Conservation (phyloP, 1,139 yeast genomes). For the Sugiyamaella grinbergsii region DNA sequence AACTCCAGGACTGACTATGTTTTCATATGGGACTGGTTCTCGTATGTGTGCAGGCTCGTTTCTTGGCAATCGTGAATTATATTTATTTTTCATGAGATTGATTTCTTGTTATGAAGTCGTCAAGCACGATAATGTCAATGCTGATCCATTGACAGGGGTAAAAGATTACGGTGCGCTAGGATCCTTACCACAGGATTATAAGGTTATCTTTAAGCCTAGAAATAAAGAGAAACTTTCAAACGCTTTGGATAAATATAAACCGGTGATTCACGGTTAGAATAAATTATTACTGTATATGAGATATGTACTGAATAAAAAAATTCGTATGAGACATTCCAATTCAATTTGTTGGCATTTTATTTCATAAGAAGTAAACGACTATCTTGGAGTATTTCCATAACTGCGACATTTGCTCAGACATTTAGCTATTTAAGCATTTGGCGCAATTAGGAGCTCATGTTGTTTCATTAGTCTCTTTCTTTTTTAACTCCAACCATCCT, state of each 20-base stretch:
- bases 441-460: no score
- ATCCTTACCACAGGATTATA: slow-evolving; percentile 30
- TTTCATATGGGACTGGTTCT: slow-evolving; percentile 68
- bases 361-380: no score
- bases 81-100: slow-evolving; percentile 48
- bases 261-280: slow-evolving; percentile 6
- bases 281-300: no score
- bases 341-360: no score
- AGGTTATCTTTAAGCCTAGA: slow-evolving; percentile 30
- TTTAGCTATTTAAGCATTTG: no score
- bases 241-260: slow-evolving; percentile 13
- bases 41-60: slow-evolving; percentile 67
- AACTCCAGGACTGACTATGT: slow-evolving; percentile 46
- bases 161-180: slow-evolving; percentile 31
- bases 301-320: no score
- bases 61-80: slow-evolving; percentile 63
- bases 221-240: slow-evolving; percentile 19
- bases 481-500: no score
- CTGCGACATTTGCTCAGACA: no score
- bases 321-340: neutral
- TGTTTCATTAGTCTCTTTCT: no score
- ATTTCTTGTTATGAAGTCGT: slow-evolving; percentile 46
- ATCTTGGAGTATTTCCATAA: no score
- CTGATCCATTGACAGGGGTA: slow-evolving; percentile 31
- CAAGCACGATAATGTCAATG: slow-evolving; percentile 26